phyloP scores from a whole-genome alignment of 176 grass and related monocot genomes.

The Triticum aestivum region DNA sequence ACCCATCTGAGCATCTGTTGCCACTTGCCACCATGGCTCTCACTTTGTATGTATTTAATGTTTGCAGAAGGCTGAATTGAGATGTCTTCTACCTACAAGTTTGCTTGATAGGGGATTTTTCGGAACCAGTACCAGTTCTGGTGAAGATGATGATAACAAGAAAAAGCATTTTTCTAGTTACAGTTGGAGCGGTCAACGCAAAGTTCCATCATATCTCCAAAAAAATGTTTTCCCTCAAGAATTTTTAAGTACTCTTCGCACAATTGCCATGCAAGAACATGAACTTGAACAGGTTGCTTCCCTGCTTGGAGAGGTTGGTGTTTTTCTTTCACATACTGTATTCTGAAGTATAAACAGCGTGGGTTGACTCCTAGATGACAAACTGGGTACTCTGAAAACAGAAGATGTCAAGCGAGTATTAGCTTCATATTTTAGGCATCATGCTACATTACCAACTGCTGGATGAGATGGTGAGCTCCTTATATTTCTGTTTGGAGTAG shows the following conservation, averaged over 20 bases:
- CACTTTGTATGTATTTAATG: slow-evolving; percentile 5
- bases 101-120: slow-evolving; percentile 89
- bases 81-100: slow-evolving; percentile 74
- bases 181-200: slow-evolving; percentile 85
- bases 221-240: slow-evolving; percentile 79
- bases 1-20: background rate
- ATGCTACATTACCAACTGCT: background rate
- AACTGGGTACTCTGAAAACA: background rate
- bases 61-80: slow-evolving; percentile 80
- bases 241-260: slow-evolving; percentile 67
- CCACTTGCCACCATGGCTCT: slow-evolving; percentile 9
- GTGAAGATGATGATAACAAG: slow-evolving; percentile 47
- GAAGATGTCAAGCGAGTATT: background rate
- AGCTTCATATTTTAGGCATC: background rate
- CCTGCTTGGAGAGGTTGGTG: slow-evolving; percentile 62
- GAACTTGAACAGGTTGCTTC: slow-evolving; percentile 63
- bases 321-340: background rate
- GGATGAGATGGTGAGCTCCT: background rate
- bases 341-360: background rate
- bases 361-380: background rate
- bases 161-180: slow-evolving; percentile 45
- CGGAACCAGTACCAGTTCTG: slow-evolving; percentile 25
- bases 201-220: slow-evolving; percentile 73
- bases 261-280: slow-evolving; percentile 90
- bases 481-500: background rate